A percentile compares a stretch with the other conserved stretches of the same genome.
Conservation (phyloP, 768 basidiomycete genomes). For the Hericium rajendrae region DNA sequence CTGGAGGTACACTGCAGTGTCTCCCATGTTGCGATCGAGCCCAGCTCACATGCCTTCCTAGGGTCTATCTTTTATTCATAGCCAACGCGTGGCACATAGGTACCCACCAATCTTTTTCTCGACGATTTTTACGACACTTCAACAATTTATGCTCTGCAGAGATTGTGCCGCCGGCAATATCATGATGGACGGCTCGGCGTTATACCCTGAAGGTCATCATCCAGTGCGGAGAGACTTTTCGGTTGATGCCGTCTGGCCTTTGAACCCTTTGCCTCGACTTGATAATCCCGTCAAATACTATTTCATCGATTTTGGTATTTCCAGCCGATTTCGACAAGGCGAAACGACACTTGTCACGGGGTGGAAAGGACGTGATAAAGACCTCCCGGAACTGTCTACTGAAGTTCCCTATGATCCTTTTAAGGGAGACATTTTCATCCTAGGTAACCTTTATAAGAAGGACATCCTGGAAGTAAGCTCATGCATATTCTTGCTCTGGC, state of each 20-base stretch:
- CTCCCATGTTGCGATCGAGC: no score
- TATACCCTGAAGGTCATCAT: conserved; percentile 13
- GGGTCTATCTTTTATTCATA: neutral
- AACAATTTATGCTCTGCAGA: no score
- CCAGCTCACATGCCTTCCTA: neutral
- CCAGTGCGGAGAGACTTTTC: conserved; percentile 20
- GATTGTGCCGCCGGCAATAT: conserved; percentile 11
- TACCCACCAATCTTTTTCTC: neutral
- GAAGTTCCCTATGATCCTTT: conserved; percentile 16
- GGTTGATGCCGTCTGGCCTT: conserved; percentile 21
- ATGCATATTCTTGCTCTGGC: no score
- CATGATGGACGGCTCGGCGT: conserved; percentile 14
- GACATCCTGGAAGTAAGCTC: conserved; percentile 12
- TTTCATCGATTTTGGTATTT: conserved; percentile 27
- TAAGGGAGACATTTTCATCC: conserved; percentile 19
- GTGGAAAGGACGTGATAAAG: conserved; percentile 13
- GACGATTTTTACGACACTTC: no score
- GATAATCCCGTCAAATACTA: conserved; percentile 29
- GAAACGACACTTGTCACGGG: conserved; percentile 9
- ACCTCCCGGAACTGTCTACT: conserved; percentile 16
- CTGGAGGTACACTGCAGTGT: neutral
- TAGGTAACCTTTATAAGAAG: conserved; percentile 17
- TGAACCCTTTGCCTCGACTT: conserved; percentile 23
- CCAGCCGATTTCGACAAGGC: conserved; percentile 14
- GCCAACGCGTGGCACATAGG: neutral